Base-by-base conservation (phyloP, 257 asterid species). In the Primulina huaijiensis region DNA sequence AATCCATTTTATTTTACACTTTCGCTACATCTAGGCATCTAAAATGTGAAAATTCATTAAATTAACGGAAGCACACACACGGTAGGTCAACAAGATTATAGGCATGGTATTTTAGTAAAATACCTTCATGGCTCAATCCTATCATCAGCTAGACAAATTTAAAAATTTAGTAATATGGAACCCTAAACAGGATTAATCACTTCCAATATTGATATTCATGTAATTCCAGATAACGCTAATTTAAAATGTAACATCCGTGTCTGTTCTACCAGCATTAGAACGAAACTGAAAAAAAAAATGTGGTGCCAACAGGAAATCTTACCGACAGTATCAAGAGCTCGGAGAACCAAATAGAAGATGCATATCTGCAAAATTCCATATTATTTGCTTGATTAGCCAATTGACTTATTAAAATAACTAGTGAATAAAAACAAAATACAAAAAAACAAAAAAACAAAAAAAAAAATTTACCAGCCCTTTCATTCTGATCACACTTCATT, bases 311-410 rank as follows among this genome's bases (percentile, higher is more conserved):
- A 66, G 64, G 52, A 60, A 50, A 82, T 38, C 96, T 74, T 88
- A 94, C 99, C 99, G 75, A 94, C 96, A 65, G 97, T 94, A 80
- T 94, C 99, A 33, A 94, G 97, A 17, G 93, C 99, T 60, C 99
- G 87, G 72, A 94, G 99, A 75, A 94, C 99, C 95, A 94, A 79
- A 84, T 94, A 94, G 79, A 94, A 94, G 72, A 94, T 82, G 84
- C 99, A 91, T 57, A 94, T 78, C 99, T 94, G 96, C 69, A 72
- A 83, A 62, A 62, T 55, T 71, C 70, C 27, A 66, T 74, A 73
- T 64, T 64, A 38, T 46, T 55, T 40, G 62, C 64, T 16, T 37
- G 57, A 50, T 50, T 0, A 50, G 57, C 57, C 57, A 4, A 6
- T 16, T 50, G 57, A 50, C 21, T 50, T 50, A 7, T 16, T 16